phyloP scores from a whole-genome alignment of 306 rosid genomes.

The Prunus fruticosa region DNA sequence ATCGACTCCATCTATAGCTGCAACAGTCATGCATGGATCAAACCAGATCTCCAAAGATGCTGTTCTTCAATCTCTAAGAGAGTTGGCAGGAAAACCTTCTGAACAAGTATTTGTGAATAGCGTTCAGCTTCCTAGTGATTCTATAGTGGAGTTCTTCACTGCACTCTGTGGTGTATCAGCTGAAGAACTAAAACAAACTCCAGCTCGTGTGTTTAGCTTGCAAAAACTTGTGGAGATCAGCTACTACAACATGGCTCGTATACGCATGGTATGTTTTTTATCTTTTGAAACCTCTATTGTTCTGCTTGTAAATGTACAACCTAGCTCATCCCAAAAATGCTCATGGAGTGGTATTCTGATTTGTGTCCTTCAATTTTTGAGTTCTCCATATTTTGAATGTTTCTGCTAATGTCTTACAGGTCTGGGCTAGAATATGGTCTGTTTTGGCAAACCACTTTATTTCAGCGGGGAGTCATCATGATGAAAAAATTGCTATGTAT shows the following conservation, averaged over 20 bases:
- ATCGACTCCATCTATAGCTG: slow-evolving; percentile 76
- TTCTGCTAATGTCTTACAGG: slow-evolving; percentile 55
- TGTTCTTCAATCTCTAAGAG: slow-evolving; percentile 85
- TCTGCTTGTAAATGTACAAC: slow-evolving; percentile 18
- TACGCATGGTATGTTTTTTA: slow-evolving; percentile 73
- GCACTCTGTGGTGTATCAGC: slow-evolving; percentile 98
- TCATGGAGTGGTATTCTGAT: background rate
- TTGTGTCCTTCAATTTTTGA: background rate
- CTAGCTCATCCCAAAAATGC: no score
- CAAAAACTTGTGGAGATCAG: slow-evolving; percentile 99
- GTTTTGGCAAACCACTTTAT: slow-evolving; percentile 95
- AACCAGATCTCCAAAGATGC: slow-evolving; percentile 96
- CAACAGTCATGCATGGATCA: slow-evolving; percentile 94
- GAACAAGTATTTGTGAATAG: slow-evolving; percentile 96
- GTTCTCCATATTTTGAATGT: background rate
- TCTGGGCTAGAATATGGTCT: slow-evolving; percentile 99
- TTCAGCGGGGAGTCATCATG: slow-evolving; percentile 97
- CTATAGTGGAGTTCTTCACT: slow-evolving; percentile 92
- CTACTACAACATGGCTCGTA: slow-evolving; percentile 98
- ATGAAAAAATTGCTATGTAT: slow-evolving; percentile 95
- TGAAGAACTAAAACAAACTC: slow-evolving; percentile 92
- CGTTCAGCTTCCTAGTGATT: slow-evolving; percentile 91
- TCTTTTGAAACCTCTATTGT: slow-evolving; percentile 14
- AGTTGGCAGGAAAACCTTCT: slow-evolving; percentile 93
- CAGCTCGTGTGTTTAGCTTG: slow-evolving; percentile 98